phyloP scores from a whole-genome alignment of 176 grass and related monocot species.

The Aechmea fasciata region DNA sequence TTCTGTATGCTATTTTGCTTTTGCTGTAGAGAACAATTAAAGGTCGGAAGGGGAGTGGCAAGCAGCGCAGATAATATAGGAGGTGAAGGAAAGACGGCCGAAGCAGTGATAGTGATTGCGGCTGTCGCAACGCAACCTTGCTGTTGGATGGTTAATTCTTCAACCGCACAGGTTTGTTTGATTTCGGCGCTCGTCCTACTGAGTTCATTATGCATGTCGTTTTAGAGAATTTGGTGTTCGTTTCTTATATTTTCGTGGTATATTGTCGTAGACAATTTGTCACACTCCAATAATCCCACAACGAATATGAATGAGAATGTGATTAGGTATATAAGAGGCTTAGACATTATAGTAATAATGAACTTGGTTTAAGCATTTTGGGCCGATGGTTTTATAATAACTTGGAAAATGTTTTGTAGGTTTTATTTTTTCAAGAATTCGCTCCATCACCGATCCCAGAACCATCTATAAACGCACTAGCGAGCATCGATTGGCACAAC shows the following conservation, averaged over 20 bases:
- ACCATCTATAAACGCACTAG: constrained; percentile 39
- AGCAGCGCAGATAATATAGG: constrained; percentile 26
- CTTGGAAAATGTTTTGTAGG: constrained; percentile 32
- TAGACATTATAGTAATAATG: no score
- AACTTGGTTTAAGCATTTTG: no score
- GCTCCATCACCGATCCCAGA: constrained; percentile 39
- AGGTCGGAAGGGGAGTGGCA: constrained; percentile 37
- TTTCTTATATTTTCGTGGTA: no score
- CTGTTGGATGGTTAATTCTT: constrained; percentile 33
- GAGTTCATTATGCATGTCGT: not conserved
- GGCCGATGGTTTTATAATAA: no score
- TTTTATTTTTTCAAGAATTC: constrained; percentile 55
- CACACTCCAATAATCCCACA: no score
- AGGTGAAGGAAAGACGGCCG: constrained; percentile 25
- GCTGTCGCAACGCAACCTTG: constrained; percentile 21
- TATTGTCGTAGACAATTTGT: no score
- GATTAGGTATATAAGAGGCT: no score
- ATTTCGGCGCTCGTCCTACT: not conserved
- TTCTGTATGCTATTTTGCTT: not conserved
- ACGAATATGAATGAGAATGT: no score
- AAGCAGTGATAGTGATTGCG: constrained; percentile 45
- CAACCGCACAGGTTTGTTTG: constrained; percentile 40
- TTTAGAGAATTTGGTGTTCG: not conserved
- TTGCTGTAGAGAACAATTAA: constrained; percentile 42
- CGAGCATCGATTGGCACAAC: constrained; percentile 49